phyloP scores from a whole-genome alignment of 2,329 filamentous ascomycete genomes.

The Cordyceps pruinosa region DNA sequence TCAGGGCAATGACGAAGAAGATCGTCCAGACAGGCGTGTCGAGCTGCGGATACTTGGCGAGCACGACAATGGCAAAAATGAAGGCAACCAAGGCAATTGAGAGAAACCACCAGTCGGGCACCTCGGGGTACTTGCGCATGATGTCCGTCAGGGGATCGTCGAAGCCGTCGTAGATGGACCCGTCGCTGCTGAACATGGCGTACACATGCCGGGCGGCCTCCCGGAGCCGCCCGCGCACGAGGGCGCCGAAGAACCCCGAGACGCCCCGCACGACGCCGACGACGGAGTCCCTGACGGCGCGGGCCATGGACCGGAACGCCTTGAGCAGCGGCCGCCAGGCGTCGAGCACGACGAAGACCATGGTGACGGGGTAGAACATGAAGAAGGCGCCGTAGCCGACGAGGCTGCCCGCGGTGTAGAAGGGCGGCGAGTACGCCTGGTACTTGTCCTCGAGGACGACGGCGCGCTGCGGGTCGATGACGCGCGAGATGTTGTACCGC shows the following conservation, averaged over 20 bases:
- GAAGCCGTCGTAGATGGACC: slow-evolving; percentile 34
- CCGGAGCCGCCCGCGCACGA: slow-evolving; percentile 29
- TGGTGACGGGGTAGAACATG: slow-evolving; percentile 26
- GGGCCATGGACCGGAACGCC: background rate
- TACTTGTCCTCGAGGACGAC: slow-evolving; percentile 29
- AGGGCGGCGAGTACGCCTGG: slow-evolving; percentile 27
- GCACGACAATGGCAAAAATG: slow-evolving; percentile 27
- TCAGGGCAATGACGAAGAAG: slow-evolving; percentile 28
- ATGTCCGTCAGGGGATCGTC: slow-evolving; percentile 34
- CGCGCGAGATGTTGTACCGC: slow-evolving; percentile 33
- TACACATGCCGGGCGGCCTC: slow-evolving; percentile 26
- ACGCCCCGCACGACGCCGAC: slow-evolving; percentile 7
- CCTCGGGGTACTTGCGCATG: slow-evolving; percentile 38
- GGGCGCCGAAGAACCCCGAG: slow-evolving; percentile 20
- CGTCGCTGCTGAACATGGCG: slow-evolving; percentile 30
- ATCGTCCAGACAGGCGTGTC: slow-evolving; percentile 25
- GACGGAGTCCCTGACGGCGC: background rate
- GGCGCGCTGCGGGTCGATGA: slow-evolving; percentile 31
- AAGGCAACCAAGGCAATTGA: slow-evolving; percentile 20
- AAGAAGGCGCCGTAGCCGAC: slow-evolving; percentile 27
- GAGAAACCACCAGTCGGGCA: slow-evolving; percentile 41
- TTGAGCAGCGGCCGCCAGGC: slow-evolving; percentile 20
- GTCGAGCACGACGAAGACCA: slow-evolving; percentile 30
- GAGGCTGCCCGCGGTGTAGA: slow-evolving; percentile 25
- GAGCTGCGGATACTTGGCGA: slow-evolving; percentile 22